phyloP scores from a whole-genome alignment of 495 filamentous ascomycete species.

The Hypoxylon subgilvum region DNA sequence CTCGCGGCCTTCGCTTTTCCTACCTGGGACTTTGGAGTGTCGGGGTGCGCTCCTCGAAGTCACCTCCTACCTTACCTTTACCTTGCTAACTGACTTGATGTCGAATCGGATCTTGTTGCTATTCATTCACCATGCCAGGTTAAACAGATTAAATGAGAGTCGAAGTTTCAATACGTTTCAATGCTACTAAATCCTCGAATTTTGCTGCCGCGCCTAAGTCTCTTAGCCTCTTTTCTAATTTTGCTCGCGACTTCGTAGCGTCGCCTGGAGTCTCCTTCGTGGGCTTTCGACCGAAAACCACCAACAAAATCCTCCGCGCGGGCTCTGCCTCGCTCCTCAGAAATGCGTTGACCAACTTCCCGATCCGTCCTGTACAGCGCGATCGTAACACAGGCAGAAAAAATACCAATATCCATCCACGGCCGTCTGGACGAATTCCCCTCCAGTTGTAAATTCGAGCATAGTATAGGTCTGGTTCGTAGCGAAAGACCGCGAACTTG shows the following conservation, averaged over 20 bases:
- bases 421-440: neutral
- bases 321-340: constrained; percentile 11
- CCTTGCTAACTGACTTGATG: constrained; percentile 20
- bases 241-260: constrained; percentile 13
- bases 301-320: constrained; percentile 8
- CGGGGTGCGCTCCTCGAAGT: no score
- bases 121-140: constrained; percentile 13
- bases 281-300: constrained; percentile 16
- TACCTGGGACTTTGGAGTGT: no score
- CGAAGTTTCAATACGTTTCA: constrained; percentile 1
- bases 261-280: constrained; percentile 11
- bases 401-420: neutral
- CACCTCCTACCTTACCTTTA: no score
- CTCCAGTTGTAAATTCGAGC: neutral
- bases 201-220: constrained; percentile 15
- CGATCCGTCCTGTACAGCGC: constrained; percentile 22
- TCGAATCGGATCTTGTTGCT: constrained; percentile 10
- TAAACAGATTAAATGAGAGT: no score
- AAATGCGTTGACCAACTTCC: constrained; percentile 27
- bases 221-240: constrained; percentile 18
- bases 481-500: constrained; percentile 5
- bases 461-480: neutral
- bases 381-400: constrained; percentile 21
- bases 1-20: constrained; percentile 22
- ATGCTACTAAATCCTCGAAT: constrained; percentile 11